Base-by-base conservation (phyloP, 768 basidiomycete genomes). In the Chlorophyllum brunneum region DNA sequence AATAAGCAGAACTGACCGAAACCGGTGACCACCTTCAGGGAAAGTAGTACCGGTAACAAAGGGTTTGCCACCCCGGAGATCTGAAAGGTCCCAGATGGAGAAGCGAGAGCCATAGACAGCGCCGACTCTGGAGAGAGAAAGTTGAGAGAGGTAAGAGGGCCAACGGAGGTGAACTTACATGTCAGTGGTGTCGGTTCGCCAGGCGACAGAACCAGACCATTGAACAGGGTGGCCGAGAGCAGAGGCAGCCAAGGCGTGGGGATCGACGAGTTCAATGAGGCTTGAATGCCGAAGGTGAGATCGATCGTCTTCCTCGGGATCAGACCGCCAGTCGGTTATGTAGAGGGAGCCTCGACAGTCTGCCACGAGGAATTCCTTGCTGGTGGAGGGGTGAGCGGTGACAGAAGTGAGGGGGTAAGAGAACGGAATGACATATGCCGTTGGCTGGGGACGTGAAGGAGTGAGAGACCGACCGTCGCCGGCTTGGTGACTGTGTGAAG, bases 321-420 rank as follows among this genome's bases (percentile, higher is more conserved):
- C 86, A 4, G 83, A 78, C 49, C 85, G 81, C 90, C 90, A 92
- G 69, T 92, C 88, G n/a, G 84, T 81, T 41, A 91, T 65, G 65
- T 84, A 89, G 41, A 92, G 71, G 24, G 82, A 83, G 29, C 90
- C 90, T 30, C 78, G 79, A 48, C 74, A 78, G 67, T 92, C 90
- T 1, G 88, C 79, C 49, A 91, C 84, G 23, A 92, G 74, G 60
- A 92, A 81, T 59, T 89, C 89, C 64, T 87, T 91, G 72, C 82
- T 81, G 26, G 82, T 85, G 11, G 73, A 72, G 2, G 86, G 82
- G 60, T 92, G 91, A 23, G 86, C 77, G 63, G 75, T 71, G 61
- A 92, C 81, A 26, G 85, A 72, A 29, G 72, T 76, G 38, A 92
- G 72, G n/a, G 88, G 81, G 62, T 88, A 81, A 4, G 85, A 71